These are phyloP conservation scores for Ocimum tenuiflorum DNA, from an alignment of 257 asterid species.

Conservation along the genomic window DNA sequence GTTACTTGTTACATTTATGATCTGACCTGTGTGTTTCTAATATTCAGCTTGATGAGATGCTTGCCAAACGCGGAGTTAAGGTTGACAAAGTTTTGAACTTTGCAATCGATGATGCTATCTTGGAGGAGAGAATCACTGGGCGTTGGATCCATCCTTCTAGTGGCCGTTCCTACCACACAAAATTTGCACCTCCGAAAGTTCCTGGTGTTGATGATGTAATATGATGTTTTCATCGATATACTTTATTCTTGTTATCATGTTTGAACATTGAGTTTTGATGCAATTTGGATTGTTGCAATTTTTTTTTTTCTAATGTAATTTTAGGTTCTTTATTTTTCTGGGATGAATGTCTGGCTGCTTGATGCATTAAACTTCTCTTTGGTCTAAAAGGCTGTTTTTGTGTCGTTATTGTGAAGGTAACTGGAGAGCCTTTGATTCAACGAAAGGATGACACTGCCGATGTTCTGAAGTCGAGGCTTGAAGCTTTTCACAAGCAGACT, in stretches of 20 bases:
- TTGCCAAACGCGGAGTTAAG: conserved; percentile 66
- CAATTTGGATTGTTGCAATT: too few species aligned
- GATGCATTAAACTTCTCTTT: background rate
- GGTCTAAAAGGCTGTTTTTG: conserved; percentile 14
- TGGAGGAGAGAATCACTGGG: conserved; percentile 94
- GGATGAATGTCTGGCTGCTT: too few species aligned
- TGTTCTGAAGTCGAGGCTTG: conserved; percentile 92
- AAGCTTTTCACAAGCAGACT: conserved; percentile 86
- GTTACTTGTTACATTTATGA: too few species aligned
- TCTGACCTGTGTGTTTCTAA: background rate
- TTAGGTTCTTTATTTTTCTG: too few species aligned
- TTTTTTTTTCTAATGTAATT: too few species aligned
- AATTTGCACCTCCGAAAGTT: conserved; percentile 77
- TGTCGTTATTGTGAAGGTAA: conserved; percentile 32
- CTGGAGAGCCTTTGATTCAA: conserved; percentile 88
- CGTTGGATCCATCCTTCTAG: conserved; percentile 99
- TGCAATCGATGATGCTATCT: conserved; percentile 85
- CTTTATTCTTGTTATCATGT: background rate
- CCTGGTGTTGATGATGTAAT: conserved; percentile 82
- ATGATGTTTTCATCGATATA: background rate
- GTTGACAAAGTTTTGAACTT: conserved; percentile 89
- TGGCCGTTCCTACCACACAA: conserved; percentile 79
- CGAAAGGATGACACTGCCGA: conserved; percentile 91
- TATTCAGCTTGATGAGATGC: conserved; percentile 92
- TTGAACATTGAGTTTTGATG: too few species aligned